These are phyloP conservation scores for Schizothecium vesticola DNA, from an alignment of 495 filamentous ascomycete genomes.

Conservation along the genomic window DNA sequence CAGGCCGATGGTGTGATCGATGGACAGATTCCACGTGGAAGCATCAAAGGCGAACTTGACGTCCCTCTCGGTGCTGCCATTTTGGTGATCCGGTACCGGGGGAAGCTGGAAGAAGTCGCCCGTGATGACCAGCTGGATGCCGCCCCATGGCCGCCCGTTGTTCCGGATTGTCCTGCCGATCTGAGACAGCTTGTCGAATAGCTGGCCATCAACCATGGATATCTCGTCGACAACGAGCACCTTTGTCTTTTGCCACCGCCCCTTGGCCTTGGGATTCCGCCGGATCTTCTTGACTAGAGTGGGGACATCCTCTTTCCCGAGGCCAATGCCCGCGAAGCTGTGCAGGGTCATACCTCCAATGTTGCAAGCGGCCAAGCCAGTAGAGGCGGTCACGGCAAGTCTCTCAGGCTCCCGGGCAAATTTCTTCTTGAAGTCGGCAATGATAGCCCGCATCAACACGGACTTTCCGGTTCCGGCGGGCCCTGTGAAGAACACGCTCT, in stretches of 20 bases:
- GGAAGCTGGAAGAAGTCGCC: conserved; percentile 98
- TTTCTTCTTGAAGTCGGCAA: conserved; percentile 70
- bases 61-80: conserved; percentile 48
- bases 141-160: conserved; percentile 89
- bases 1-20: conserved; percentile 91
- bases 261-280: conserved; percentile 78
- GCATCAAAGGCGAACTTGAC: conserved; percentile 91
- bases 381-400: conserved; percentile 90
- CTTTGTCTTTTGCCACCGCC: conserved; percentile 82
- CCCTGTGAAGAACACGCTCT: conserved; percentile 97
- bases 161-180: conserved; percentile 76
- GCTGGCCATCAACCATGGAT: conserved; percentile 95
- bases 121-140: conserved; percentile 92
- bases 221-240: conserved; percentile 90
- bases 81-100: conserved; percentile 64
- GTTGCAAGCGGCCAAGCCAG: conserved; percentile 93
- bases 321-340: conserved; percentile 90
- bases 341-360: conserved; percentile 93
- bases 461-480: conserved; percentile 98
- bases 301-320: conserved; percentile 81
- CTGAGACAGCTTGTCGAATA: conserved; percentile 92
- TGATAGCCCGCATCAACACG: conserved; percentile 87
- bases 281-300: conserved; percentile 89
- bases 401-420: conserved; percentile 68
- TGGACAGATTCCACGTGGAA: conserved; percentile 81